Evolutionary conservation across 23 red algal species (phyloP), one percentile per base, ranked within the genome.

Genomic region (Gracilaria caudata): DNA sequence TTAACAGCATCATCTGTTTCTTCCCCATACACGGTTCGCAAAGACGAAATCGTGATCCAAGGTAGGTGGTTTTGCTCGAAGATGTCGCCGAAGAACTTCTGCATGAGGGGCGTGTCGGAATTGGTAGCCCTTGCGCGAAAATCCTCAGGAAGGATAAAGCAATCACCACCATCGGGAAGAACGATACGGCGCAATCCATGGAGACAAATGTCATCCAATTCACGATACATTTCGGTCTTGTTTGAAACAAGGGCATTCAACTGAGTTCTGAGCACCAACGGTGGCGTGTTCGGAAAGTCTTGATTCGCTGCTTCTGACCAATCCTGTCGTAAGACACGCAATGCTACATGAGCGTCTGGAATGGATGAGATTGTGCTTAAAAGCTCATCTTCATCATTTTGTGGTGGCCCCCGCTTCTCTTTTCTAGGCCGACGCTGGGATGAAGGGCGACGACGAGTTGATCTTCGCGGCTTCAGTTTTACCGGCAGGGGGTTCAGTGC

Each of bases 201-300:
- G 20, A 73, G 23, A 34, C 54, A 49, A 29, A 46, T 51, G 1
- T 36, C 45, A 19, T 64, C 75, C 32, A 90, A 24, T 32, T 90
- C 86, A 26, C 57, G 55, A 68, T 90, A 34, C 20, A 90, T 53
- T 33, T 32, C 77, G 13, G 38, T 66, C 8, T 32, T 43, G 74
- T 90, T 73, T 35, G 86, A n/a, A 4, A 90, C 73, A 25, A 90
- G 73, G 3, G 86, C 86, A 37, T 46, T 37, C 7, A 90, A n/a
- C 30, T 90, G 86, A 16, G 29, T 56, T 47, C 34, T 17, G 24
- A 90, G 77, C 25, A 80, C 63, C 7, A 90, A 24, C 12, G 86
- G 86, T 24, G 86, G 86, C 17, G 86, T 90, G 9, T 73, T 51
- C 19, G 86, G 63, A 46, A 90, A 75, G 24, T 78, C 40, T 23